Evolutionary conservation across 2,329 filamentous ascomycete genomes (phyloP).

Genomic region (Aspergillus aculeatus): DNA sequence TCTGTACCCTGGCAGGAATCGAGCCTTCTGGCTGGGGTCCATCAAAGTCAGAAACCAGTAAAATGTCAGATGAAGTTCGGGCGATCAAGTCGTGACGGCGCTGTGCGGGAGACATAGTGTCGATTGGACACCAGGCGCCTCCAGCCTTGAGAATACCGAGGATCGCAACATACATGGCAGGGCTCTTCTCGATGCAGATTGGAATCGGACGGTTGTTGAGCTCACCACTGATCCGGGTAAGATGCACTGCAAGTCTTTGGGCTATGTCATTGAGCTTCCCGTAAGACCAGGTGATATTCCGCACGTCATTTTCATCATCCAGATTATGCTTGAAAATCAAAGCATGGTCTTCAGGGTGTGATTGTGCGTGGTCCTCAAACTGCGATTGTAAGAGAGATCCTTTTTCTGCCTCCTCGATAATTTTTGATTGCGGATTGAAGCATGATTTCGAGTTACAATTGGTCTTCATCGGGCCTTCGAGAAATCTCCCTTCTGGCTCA

Average conservation of each 20-base stretch:
- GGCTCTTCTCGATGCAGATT: constrained; percentile 42
- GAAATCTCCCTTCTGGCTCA: constrained; percentile 21
- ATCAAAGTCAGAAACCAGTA: constrained; percentile 29
- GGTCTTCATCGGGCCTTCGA: constrained; percentile 16
- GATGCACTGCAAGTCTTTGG: constrained; percentile 30
- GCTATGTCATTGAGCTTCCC: constrained; percentile 37
- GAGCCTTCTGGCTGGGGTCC: constrained; percentile 22
- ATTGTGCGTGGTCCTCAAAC: constrained; percentile 30
- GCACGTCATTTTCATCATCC: constrained; percentile 16
- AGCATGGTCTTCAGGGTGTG: constrained; percentile 26
- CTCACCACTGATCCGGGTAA: constrained; percentile 27
- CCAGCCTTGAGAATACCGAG: constrained; percentile 46
- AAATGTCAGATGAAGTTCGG: constrained; percentile 32
- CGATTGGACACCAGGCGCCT: constrained; percentile 43
- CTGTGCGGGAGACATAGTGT: constrained; percentile 39
- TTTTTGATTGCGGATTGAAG: constrained; percentile 18
- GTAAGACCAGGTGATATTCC: constrained; percentile 34
- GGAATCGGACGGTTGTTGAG: constrained; percentile 30
- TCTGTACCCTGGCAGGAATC: constrained; percentile 27
- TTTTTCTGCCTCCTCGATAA: constrained; percentile 12
- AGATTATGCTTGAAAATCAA: constrained; percentile 32
- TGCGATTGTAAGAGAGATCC: constrained; percentile 25
- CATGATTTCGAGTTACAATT: constrained; percentile 19
- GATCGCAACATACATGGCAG: constrained; percentile 42
- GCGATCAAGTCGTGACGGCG: constrained; percentile 41